phyloP scores from a whole-genome alignment of 2,329 filamentous ascomycete genomes.

The Penicillium sp. region DNA sequence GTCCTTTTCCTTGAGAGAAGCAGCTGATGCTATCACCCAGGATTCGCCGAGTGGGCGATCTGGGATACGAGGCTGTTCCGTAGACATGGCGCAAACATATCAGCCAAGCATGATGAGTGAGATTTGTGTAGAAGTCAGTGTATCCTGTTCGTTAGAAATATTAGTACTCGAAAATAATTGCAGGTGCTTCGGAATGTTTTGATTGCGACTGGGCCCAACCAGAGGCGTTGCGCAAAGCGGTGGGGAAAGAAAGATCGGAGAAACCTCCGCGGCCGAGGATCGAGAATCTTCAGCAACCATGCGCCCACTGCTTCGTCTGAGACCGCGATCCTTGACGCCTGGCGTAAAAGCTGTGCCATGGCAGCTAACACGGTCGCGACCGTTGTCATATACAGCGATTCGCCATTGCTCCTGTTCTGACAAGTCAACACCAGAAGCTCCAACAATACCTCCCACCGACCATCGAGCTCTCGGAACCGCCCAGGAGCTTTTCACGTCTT shows the following conservation, averaged over 20 bases:
- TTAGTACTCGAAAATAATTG: background rate
- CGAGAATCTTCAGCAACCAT: conserved; percentile 21
- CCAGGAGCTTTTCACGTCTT: conserved; percentile 77
- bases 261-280: conserved; percentile 7
- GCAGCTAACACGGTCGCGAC: conserved; percentile 11
- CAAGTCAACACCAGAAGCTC: conserved; percentile 19
- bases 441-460: conserved; percentile 43
- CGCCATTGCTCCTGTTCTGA: conserved; percentile 26
- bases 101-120: background rate
- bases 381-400: conserved; percentile 18
- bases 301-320: conserved; percentile 23
- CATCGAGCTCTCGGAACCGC: conserved; percentile 51
- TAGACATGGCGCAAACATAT: conserved; percentile 22
- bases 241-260: conserved; percentile 22
- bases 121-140: background rate
- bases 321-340: conserved; percentile 13
- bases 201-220: conserved; percentile 1
- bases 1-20: conserved; percentile 16
- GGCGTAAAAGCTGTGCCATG: background rate
- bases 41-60: conserved; percentile 35
- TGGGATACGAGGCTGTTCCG: conserved; percentile 11
- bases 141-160: background rate
- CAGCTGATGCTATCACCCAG: conserved; percentile 37
- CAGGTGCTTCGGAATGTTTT: background rate
- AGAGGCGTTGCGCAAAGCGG: conserved; percentile 18